A percentile compares a stretch with the other conserved stretches of the same genome.
phyloP scores from a whole-genome alignment of 2,329 filamentous ascomycete species.

The Colletotrichum sp. region DNA sequence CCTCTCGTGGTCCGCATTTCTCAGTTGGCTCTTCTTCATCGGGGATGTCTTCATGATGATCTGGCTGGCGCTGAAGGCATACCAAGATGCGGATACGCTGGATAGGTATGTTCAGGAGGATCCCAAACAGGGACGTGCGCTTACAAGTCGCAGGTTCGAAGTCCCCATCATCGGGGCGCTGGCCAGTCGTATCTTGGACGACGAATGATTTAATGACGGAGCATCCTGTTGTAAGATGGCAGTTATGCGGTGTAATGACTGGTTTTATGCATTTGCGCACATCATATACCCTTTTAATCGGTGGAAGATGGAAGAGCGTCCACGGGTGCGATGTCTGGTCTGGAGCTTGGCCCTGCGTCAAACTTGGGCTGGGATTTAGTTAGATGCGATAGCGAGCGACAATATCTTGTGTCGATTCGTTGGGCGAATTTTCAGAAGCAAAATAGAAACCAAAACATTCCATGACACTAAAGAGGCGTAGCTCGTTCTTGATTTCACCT shows the following conservation, averaged over 20 bases:
- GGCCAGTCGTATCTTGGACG: constrained; percentile 88
- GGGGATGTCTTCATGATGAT: constrained; percentile 78
- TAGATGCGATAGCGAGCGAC: background rate
- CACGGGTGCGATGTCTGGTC: background rate
- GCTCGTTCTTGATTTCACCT: background rate
- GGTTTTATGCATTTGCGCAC: background rate
- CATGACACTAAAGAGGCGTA: background rate
- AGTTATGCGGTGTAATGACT: background rate
- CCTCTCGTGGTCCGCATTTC: constrained; percentile 75
- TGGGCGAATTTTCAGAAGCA: background rate
- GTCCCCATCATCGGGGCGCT: constrained; percentile 85
- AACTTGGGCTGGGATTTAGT: background rate
- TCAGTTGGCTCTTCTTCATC: constrained; percentile 84
- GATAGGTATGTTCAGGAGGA: constrained; percentile 53
- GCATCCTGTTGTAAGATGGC: background rate
- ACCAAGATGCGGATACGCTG: constrained; percentile 76
- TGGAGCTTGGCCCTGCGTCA: background rate
- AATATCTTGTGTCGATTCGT: background rate
- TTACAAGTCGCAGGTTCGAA: constrained; percentile 67
- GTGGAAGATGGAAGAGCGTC: background rate
- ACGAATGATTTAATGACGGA: constrained; percentile 57
- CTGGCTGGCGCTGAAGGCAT: constrained; percentile 79
- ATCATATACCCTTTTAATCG: constrained; percentile 22
- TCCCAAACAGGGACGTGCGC: constrained; percentile 41
- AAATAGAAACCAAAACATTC: background rate